Evolutionary conservation across 257 asterid species (phyloP).

Genomic region (Orobanche coerulescens): DNA sequence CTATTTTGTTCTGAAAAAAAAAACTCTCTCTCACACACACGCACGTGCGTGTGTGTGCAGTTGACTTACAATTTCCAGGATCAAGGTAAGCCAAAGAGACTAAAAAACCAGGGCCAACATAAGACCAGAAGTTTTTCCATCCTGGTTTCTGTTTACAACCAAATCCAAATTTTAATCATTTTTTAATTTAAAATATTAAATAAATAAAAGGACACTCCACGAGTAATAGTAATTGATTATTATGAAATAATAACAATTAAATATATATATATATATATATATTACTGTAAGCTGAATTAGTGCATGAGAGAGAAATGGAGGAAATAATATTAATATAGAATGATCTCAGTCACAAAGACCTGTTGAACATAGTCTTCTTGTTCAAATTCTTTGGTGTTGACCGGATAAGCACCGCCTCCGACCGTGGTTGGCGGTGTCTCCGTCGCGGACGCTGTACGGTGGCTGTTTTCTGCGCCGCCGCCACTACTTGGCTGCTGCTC

Average conservation of each 20-base stretch:
- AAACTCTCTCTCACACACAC: no score
- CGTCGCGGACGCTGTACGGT: constrained; percentile 34
- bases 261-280: no score
- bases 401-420: constrained; percentile 6
- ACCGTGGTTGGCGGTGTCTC: constrained; percentile 37
- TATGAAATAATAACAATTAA: neutral
- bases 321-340: neutral
- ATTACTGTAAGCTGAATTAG: no score
- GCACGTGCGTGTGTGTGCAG: neutral
- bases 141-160: constrained; percentile 69
- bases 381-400: constrained; percentile 13
- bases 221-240: neutral
- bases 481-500: constrained; percentile 29
- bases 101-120: constrained; percentile 87
- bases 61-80: constrained; percentile 72
- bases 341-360: no score
- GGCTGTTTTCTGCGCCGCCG: constrained; percentile 33
- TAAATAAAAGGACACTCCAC: constrained; percentile 5
- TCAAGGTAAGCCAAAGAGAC: constrained; percentile 92
- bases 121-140: constrained; percentile 62
- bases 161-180: no score
- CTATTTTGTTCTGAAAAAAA: no score
- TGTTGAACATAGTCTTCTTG: constrained; percentile 20
- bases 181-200: no score
- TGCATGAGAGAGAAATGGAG: neutral